Conservation (phyloP, 2,329 filamentous ascomycete species). For the Apiospora saccharicola region DNA sequence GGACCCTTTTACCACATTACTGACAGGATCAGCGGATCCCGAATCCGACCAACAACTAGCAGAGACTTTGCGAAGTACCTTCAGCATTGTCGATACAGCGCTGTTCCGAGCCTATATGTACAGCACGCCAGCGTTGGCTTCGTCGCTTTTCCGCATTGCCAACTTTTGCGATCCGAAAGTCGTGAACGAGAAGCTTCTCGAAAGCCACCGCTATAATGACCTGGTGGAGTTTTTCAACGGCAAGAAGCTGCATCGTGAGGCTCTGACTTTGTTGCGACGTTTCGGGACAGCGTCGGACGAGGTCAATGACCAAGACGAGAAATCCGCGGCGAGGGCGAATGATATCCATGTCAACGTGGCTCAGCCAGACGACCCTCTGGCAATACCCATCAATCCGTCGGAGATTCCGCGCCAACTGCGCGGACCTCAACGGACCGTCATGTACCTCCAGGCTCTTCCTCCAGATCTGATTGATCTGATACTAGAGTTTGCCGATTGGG, state of each 20-base stretch:
- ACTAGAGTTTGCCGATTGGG: slow-evolving; percentile 91
- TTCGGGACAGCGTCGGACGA: slow-evolving; percentile 65
- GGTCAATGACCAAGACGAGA: slow-evolving; percentile 45
- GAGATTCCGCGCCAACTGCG: slow-evolving; percentile 59
- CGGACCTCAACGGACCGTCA: slow-evolving; percentile 83
- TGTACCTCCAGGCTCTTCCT: slow-evolving; percentile 88
- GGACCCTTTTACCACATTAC: slow-evolving; percentile 40
- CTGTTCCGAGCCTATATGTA: slow-evolving; percentile 97
- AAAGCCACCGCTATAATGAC: slow-evolving; percentile 88
- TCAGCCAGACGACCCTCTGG: slow-evolving; percentile 35
- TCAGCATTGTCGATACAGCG: slow-evolving; percentile 89
- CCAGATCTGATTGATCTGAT: slow-evolving; percentile 90
- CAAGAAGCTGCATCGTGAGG: slow-evolving; percentile 89
- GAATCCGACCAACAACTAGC: slow-evolving; percentile 69
- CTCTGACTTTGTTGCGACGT: slow-evolving; percentile 79
- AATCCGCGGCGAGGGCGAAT: slow-evolving; percentile 36
- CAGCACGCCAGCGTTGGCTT: slow-evolving; percentile 82
- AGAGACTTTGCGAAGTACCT: slow-evolving; percentile 75
- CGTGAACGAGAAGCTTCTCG: slow-evolving; percentile 90
- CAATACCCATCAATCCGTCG: slow-evolving; percentile 28
- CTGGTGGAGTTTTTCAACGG: slow-evolving; percentile 97
- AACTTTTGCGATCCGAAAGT: slow-evolving; percentile 98
- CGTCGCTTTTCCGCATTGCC: slow-evolving; percentile 90
- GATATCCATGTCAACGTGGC: background rate
- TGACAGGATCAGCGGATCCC: slow-evolving; percentile 53